Percentiles rank a stretch among this genome's conserved stretches.
Conservation (phyloP, 2,329 filamentous ascomycete species). For the Botrytis squamosa region DNA sequence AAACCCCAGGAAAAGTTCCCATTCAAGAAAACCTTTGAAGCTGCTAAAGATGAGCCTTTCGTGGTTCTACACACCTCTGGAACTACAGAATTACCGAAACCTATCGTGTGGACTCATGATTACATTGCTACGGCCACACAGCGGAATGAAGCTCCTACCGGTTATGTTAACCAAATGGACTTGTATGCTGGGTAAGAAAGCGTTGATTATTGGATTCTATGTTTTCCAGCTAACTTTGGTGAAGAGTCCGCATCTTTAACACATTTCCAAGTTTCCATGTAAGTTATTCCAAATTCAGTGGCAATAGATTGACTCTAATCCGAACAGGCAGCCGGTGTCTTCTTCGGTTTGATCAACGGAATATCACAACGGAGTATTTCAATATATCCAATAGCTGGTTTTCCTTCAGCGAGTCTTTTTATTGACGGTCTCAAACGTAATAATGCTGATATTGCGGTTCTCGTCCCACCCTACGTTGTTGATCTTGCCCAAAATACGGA, state of each 20-base stretch:
- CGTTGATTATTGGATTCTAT: not conserved
- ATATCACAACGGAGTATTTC: not conserved
- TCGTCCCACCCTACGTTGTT: constrained; percentile 10
- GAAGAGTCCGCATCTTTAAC: constrained; percentile 10
- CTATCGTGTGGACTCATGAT: constrained; percentile 14
- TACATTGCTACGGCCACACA: not conserved
- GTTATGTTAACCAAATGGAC: constrained; percentile 3
- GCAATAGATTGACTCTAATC: not conserved
- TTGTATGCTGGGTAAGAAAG: not conserved
- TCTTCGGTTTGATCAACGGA: constrained; percentile 2
- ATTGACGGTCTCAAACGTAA: constrained; percentile 15
- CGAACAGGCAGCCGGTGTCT: constrained; percentile 1
- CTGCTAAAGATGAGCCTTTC: not conserved
- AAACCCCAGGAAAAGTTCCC: not conserved
- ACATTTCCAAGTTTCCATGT: constrained; percentile 17
- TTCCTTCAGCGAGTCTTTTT: constrained; percentile 9
- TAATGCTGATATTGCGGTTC: constrained; percentile 14
- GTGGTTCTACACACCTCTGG: constrained; percentile 9
- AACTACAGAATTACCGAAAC: constrained; percentile 14
- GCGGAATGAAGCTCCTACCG: not conserved
- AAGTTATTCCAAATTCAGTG: not conserved
- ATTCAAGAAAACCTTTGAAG: not conserved
- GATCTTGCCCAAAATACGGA: constrained; percentile 7
- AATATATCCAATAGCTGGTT: constrained; percentile 4
- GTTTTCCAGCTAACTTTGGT: not conserved